Base-by-base conservation (phyloP, 2,329 filamentous ascomycete species). In the Aspergillus texensis region DNA sequence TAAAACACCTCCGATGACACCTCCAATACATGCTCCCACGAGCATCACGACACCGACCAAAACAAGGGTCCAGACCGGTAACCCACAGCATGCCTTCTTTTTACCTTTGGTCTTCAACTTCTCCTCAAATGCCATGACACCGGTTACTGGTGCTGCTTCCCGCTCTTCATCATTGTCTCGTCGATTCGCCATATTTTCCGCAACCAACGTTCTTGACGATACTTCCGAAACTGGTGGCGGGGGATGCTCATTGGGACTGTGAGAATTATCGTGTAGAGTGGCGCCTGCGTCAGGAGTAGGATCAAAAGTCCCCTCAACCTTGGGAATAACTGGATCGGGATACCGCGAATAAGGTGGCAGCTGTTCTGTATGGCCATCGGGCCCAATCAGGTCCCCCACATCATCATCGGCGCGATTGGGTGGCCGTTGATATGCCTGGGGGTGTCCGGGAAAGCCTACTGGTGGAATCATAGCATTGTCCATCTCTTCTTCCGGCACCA, bases 291-390 rank as follows among this genome's bases (percentile, higher is more conserved):
- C 71, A 46, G 67, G 64, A 32, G 70, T 65, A 32, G 64, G 62
- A 58, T 73, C 71, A 52, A 61, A 62, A n/a, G 68, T 64, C 30
- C 80, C 80, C 30, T 81, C 79, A 1, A 74, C 71, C 86, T 93
- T 82, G 77, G 86, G 74, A 74, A 85, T 77, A 79, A 89, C 82
- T 62, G 92, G 90, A 58, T 96, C 91, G 2, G 94, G 92, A 77
- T 96, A 97, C 75, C 93, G 86, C 16, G 92, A 92, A 74, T 98
- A 98, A 0, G 94, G 94, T 14, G 94, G 94, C 21, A 97, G 81
- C 76, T 96, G 92, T 77, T 98, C 94, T 1, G 91, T 90, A 74
- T 97, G 93, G 1, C 94, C 94, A 72, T 96, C 88, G 0, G 91
- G 91, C 1, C 93, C 93, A 58, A 97, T 90, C 60, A 97, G 87